Evolutionary conservation across 441 rosid genomes (phyloP), one percentile per base, ranked within the genome.

Genomic region (Aleurites moluccanus): DNA sequence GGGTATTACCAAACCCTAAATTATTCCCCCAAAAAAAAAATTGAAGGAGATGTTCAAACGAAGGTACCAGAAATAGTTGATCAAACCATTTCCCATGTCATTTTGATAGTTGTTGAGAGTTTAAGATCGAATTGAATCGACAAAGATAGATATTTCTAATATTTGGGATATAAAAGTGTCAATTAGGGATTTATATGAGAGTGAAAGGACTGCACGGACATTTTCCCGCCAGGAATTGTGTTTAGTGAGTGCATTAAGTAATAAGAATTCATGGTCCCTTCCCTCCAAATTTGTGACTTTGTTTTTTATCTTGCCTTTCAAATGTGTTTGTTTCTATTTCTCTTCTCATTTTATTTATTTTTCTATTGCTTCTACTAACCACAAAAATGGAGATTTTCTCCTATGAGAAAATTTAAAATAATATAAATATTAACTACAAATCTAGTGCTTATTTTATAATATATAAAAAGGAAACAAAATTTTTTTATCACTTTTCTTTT

Each of bases 181-280:
- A 52, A 52, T 68, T 68, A 59, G 77, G 80, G 73, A 72, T 78
- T 80, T 60, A 76, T 66, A 74, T 18, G 80, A 64, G 70, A 67
- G 56, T 69, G 35, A 64, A 80, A 68, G 88, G 89, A 81, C 82
- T 68, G 70, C 78, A 84, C 76, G 70, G 91, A 79, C 87, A 83
- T 86, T 91, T 91, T 91, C 92, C 96, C 96, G 96, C 93, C 92
- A 87, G 79, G 74, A 47, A 35, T 76, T 77, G 53, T 40, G 28
- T 66, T 44, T 28, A 70, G 38, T 76, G 16, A 23, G 42, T 40
- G 13, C n/a, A 44, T 40, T 8, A 44, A 63, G 35, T 30, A 20
- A 61, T 23, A 30, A 21, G 3, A 6, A 11, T 35, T 70, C 49
- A 49, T 52, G 45, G 30, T 8, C 21, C 49, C 42, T 81, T 85